Conservation (phyloP, 1,139 yeast genomes). For the Protomyces lactucae-debilis region DNA sequence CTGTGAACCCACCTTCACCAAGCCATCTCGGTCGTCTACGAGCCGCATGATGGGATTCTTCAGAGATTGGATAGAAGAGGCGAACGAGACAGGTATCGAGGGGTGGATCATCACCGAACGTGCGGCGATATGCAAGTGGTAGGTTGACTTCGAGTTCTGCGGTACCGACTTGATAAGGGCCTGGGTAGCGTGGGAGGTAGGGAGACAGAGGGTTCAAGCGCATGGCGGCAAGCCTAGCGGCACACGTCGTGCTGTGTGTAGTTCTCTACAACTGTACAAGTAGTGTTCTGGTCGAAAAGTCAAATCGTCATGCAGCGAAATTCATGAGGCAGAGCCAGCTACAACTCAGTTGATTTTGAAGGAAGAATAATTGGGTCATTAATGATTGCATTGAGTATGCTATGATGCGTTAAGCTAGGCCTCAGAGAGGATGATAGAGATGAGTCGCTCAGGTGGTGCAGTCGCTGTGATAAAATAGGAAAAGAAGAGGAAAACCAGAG, state of each 20-base stretch:
- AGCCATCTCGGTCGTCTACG: conserved; percentile 29
- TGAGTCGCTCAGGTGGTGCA: not conserved
- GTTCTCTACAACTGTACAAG: too few relatives aligned
- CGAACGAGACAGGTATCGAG: conserved; percentile 34
- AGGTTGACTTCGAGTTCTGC: conserved; percentile 33
- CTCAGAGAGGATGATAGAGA: not conserved
- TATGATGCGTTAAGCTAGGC: too few relatives aligned
- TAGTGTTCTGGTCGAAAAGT: too few relatives aligned
- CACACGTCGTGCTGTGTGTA: too few relatives aligned
- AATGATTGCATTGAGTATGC: too few relatives aligned
- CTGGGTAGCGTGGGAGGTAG: conserved; percentile 32
- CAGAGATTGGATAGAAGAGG: conserved; percentile 32
- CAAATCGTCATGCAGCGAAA: too few relatives aligned
- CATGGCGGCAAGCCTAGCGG: not conserved
- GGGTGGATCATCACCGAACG: conserved; percentile 27
- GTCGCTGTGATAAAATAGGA: not conserved
- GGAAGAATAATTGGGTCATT: too few relatives aligned
- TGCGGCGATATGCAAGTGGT: conserved; percentile 29
- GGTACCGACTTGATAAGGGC: conserved; percentile 33
- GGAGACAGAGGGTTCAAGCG: conserved; percentile 22
- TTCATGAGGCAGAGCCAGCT: too few relatives aligned
- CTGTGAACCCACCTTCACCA: conserved; percentile 28
- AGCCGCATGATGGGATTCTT: not conserved
- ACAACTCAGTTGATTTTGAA: too few relatives aligned
- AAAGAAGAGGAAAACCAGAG: not conserved